Conservation (phyloP, 2,329 filamentous ascomycete species). For the Arthrocladium fulminans region DNA sequence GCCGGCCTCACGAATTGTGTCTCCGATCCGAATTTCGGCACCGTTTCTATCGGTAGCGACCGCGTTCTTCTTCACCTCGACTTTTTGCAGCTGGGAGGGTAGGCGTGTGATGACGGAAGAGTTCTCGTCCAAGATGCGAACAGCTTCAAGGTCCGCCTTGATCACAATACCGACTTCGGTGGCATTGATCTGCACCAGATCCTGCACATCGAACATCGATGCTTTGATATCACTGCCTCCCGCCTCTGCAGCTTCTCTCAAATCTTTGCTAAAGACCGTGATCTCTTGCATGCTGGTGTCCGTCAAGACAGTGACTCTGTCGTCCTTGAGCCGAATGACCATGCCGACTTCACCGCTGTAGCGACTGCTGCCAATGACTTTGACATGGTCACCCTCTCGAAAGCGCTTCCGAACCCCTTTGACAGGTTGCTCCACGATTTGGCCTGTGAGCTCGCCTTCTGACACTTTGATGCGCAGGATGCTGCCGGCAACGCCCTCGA, state of each 20-base stretch:
- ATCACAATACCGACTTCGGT: constrained; percentile 88
- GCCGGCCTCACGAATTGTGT: constrained; percentile 82
- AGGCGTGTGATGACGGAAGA: constrained; percentile 72
- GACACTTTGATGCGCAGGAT: constrained; percentile 83
- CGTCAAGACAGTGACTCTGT: constrained; percentile 83
- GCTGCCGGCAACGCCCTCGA: constrained; percentile 76
- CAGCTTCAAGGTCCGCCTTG: constrained; percentile 87
- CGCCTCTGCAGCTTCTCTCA: constrained; percentile 86
- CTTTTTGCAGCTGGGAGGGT: constrained; percentile 85
- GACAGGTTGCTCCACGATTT: constrained; percentile 83
- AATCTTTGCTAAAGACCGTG: constrained; percentile 94
- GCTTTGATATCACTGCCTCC: constrained; percentile 53
- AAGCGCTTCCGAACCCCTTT: constrained; percentile 91
- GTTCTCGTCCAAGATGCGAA: constrained; percentile 84
- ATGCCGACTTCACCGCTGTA: constrained; percentile 94
- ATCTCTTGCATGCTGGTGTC: constrained; percentile 91
- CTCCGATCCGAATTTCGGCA: constrained; percentile 82
- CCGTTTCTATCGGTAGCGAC: constrained; percentile 90
- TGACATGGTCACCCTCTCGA: constrained; percentile 89
- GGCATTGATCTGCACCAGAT: constrained; percentile 79
- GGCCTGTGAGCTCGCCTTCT: constrained; percentile 71
- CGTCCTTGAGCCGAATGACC: constrained; percentile 87
- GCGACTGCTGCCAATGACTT: constrained; percentile 91
- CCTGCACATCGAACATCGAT: constrained; percentile 86
- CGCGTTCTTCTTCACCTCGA: constrained; percentile 70